Conservation (phyloP, 192 early-diverging fungal species). For the Podila horticola region DNA sequence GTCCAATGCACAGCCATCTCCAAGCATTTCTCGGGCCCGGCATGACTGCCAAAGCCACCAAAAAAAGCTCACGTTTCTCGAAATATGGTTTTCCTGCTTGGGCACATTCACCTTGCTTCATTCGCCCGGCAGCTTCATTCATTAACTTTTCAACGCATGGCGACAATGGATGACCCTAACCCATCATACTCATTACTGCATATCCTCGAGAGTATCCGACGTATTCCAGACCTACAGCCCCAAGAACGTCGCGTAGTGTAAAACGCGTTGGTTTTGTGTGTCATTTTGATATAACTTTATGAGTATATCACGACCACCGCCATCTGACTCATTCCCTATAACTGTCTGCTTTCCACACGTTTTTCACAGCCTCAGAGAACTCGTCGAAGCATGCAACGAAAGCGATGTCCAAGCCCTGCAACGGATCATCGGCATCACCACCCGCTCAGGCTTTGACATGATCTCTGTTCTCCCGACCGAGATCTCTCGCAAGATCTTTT, state of each 20-base stretch:
- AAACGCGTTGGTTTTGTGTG: no score
- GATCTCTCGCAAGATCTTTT: conserved; percentile 20
- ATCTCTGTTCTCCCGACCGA: conserved; percentile 19
- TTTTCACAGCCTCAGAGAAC: conserved; percentile 30
- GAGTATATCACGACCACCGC: no score
- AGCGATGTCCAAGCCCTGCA: conserved; percentile 22
- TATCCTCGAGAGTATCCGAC: conserved; percentile 16
- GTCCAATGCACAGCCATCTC: no score
- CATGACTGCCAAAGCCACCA: no score
- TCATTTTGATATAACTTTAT: no score
- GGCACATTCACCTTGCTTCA: no score
- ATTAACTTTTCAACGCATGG: no score
- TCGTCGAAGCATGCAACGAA: conserved; percentile 13
- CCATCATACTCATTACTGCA: not conserved
- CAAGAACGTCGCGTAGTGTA: conserved; percentile 44
- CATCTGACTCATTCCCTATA: not conserved
- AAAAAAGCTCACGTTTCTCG: no score
- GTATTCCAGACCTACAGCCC: conserved; percentile 3
- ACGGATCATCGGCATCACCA: conserved; percentile 24
- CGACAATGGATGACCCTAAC: no score
- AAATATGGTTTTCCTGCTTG: no score
- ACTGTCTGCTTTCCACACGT: not conserved
- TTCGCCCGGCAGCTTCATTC: no score
- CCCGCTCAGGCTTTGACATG: conserved; percentile 27
- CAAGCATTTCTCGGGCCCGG: no score